Conservation (phyloP, 208 protist genomes). For the Ichthyophonus hoferi region DNA sequence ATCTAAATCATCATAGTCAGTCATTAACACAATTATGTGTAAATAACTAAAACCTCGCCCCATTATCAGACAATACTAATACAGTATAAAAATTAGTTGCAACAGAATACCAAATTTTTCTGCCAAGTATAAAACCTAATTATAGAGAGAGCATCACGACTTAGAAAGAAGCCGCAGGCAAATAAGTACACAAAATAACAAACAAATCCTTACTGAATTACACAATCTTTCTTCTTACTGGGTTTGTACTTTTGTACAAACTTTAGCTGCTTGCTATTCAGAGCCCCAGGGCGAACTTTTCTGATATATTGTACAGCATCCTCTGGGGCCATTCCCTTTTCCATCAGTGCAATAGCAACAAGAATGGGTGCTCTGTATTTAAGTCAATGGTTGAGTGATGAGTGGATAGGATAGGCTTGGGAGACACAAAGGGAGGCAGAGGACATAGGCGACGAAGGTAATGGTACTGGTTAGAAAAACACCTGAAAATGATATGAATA, state of each 20-base stretch:
- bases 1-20: too few relatives aligned
- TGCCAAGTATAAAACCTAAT: too few relatives aligned
- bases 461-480: not conserved
- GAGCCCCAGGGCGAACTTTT: constrained; percentile 28
- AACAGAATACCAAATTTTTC: too few relatives aligned
- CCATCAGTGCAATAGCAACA: constrained; percentile 48
- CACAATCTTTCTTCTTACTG: not conserved
- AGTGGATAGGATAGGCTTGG: not conserved
- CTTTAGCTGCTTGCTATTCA: constrained; percentile 45
- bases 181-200: too few relatives aligned
- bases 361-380: constrained; percentile 42
- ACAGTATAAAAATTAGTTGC: too few relatives aligned
- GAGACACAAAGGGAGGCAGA: not conserved
- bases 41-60: too few relatives aligned
- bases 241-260: constrained; percentile 47
- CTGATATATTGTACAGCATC: constrained; percentile 41
- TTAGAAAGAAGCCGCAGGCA: too few relatives aligned
- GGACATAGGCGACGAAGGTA: not conserved
- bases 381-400: not conserved
- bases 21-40: too few relatives aligned
- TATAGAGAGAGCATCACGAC: too few relatives aligned
- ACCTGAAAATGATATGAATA: too few relatives aligned
- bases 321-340: constrained; percentile 30
- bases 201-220: not conserved
- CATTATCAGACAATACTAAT: too few relatives aligned